Conservation (phyloP, 78 protist species). For the Polysphondylium violaceum region DNA sequence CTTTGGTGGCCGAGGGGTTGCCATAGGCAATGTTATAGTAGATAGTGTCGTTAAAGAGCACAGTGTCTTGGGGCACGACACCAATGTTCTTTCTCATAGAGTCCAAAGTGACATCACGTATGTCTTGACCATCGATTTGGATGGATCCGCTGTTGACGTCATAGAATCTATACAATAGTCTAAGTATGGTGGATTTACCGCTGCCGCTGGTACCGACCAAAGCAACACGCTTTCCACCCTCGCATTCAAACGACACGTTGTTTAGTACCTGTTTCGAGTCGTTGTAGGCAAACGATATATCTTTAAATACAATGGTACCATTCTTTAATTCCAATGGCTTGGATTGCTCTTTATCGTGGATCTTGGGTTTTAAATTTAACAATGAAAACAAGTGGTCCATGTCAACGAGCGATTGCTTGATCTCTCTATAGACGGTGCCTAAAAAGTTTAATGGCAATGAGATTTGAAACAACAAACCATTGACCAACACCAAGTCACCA, state of each 20-base stretch:
- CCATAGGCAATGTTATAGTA: constrained; percentile 91
- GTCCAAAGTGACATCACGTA: constrained; percentile 49
- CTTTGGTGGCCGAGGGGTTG: constrained; percentile 42
- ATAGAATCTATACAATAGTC: constrained; percentile 91
- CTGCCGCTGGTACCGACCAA: constrained; percentile 95
- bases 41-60: constrained; percentile 94
- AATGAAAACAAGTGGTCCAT: constrained; percentile 89
- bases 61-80: constrained; percentile 94
- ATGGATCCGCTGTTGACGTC: constrained; percentile 89
- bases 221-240: constrained; percentile 91
- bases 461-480: constrained; percentile 93
- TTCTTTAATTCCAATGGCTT: constrained; percentile 37
- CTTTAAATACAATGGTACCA: constrained; percentile 82
- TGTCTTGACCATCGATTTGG: constrained; percentile 91
- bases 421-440: constrained; percentile 94
- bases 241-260: constrained; percentile 79
- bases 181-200: constrained; percentile 94
- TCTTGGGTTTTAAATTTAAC: constrained; percentile 51
- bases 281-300: constrained; percentile 86
- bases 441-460: constrained; percentile 93
- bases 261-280: constrained; percentile 53
- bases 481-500: constrained; percentile 91
- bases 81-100: constrained; percentile 82
- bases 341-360: constrained; percentile 48
- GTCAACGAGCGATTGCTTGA: constrained; percentile 88